Evolutionary conservation across 192 early-diverging fungal genomes (phyloP).

Genomic region (Coemansia sp.): DNA sequence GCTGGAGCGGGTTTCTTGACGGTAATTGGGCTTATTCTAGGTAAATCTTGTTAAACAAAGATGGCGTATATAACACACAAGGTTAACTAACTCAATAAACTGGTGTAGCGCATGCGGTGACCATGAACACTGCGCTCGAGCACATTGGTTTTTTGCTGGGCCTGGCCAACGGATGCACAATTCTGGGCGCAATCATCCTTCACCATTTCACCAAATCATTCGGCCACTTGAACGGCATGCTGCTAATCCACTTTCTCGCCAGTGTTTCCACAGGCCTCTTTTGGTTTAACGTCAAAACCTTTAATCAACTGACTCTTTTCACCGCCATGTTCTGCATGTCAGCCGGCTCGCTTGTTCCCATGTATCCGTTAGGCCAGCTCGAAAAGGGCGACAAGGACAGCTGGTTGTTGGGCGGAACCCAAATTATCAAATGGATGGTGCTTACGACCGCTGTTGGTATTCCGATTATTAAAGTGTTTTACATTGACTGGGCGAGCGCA

Average conservation of each 20-base stretch:
- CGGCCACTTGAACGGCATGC: slow-evolving; percentile 49
- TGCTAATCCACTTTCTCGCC: slow-evolving; percentile 34
- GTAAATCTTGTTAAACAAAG: slow-evolving; percentile 17
- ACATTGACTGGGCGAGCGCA: slow-evolving; percentile 42
- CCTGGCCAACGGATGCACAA: slow-evolving; percentile 41
- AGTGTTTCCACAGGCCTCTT: slow-evolving; percentile 23
- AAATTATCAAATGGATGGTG: slow-evolving; percentile 45
- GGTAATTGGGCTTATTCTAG: slow-evolving; percentile 44
- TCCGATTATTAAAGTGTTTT: slow-evolving; percentile 48
- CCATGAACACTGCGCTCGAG: slow-evolving; percentile 37
- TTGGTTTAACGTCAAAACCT: slow-evolving; percentile 37
- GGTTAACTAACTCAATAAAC: neutral
- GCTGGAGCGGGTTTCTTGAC: slow-evolving; percentile 48
- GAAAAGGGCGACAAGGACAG: slow-evolving; percentile 48
- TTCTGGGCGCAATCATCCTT: slow-evolving; percentile 41
- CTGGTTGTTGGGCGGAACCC: slow-evolving; percentile 41
- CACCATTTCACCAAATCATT: slow-evolving; percentile 49
- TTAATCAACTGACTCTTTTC: slow-evolving; percentile 34
- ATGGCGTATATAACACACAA: neutral
- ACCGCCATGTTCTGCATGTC: slow-evolving; percentile 43
- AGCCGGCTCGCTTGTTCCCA: slow-evolving; percentile 46
- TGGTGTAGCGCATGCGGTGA: slow-evolving; percentile 47
- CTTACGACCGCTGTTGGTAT: slow-evolving; percentile 49
- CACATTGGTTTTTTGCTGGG: slow-evolving; percentile 50
- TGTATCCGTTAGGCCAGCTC: slow-evolving; percentile 48